Percentiles rank a stretch among this genome's conserved stretches.
phyloP scores from a whole-genome alignment of 306 rosid genomes.

The Hippophae tibetana region DNA sequence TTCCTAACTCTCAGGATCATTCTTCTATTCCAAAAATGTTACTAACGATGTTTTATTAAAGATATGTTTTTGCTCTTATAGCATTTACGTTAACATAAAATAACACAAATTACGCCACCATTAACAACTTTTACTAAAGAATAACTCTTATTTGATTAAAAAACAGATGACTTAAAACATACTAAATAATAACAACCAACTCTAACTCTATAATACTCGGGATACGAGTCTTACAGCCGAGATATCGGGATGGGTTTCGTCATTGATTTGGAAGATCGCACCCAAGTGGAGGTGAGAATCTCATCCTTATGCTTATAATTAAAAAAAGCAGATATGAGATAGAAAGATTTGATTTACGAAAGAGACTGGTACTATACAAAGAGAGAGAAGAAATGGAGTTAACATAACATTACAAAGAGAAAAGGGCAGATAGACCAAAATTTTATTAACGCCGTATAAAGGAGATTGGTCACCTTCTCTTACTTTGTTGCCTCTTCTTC shows the following conservation, averaged over 20 bases:
- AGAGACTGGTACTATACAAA: conserved; percentile 22
- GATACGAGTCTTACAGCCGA: too few species aligned
- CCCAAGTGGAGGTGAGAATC: conserved; percentile 84
- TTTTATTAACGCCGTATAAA: conserved; percentile 34
- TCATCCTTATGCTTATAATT: conserved; percentile 44
- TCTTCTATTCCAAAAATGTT: too few species aligned
- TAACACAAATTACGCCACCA: too few species aligned
- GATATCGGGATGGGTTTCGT: not conserved
- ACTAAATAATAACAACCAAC: too few species aligned
- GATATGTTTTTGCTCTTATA: too few species aligned
- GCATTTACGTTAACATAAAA: too few species aligned
- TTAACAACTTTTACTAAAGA: too few species aligned
- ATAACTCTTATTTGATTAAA: too few species aligned
- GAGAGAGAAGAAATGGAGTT: not conserved
- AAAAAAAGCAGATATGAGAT: conserved; percentile 27
- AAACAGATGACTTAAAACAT: too few species aligned
- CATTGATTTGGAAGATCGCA: conserved; percentile 40
- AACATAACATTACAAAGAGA: not conserved
- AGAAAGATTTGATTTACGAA: conserved; percentile 73
- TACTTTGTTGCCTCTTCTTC: conserved; percentile 7
- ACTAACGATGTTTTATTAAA: too few species aligned
- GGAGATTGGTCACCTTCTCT: conserved; percentile 23
- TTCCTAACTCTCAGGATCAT: too few species aligned
- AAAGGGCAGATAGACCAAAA: conserved; percentile 15
- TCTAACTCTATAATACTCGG: too few species aligned